Evolutionary conservation across 225 moss, liverwort and hornwort genomes (phyloP).

Genomic region (Marchantia polymorpha): DNA sequence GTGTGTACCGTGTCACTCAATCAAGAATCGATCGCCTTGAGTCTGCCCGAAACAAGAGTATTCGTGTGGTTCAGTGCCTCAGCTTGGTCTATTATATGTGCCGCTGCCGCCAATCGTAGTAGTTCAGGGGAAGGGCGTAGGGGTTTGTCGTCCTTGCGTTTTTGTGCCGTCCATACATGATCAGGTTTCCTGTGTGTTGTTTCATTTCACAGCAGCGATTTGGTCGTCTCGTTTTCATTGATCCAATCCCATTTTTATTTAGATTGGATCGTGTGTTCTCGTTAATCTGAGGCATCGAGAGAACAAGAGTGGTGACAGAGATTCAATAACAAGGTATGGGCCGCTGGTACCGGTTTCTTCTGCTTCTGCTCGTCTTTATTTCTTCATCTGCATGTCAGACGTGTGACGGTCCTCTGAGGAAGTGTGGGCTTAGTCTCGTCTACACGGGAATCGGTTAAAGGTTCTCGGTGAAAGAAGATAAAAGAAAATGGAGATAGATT

Average conservation of each 20-base stretch:
- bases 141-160: not conserved
- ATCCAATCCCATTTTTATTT: constrained; percentile 5
- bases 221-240: constrained; percentile 7
- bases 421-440: constrained; percentile 40
- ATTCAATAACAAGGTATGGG: constrained; percentile 82
- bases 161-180: not conserved
- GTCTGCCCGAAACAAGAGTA: not conserved
- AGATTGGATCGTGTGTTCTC: constrained; percentile 21
- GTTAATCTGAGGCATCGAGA: constrained; percentile 25
- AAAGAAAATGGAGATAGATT: constrained; percentile 20
- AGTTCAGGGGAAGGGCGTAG: not conserved
- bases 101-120: not conserved
- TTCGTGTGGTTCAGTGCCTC: not conserved
- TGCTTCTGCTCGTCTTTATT: constrained; percentile 53
- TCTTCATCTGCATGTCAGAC: constrained; percentile 54
- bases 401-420: constrained; percentile 52
- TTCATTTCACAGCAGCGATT: not conserved
- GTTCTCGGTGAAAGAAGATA: constrained; percentile 22
- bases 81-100: not conserved
- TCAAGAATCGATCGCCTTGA: not conserved
- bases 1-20: not conserved
- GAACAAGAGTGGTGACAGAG: constrained; percentile 34
- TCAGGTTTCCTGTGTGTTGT: not conserved
- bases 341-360: constrained; percentile 65
- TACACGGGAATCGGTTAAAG: constrained; percentile 32